Conservation (phyloP, 176 grass and related monocot species). For the Puccinellia tenuiflora region DNA sequence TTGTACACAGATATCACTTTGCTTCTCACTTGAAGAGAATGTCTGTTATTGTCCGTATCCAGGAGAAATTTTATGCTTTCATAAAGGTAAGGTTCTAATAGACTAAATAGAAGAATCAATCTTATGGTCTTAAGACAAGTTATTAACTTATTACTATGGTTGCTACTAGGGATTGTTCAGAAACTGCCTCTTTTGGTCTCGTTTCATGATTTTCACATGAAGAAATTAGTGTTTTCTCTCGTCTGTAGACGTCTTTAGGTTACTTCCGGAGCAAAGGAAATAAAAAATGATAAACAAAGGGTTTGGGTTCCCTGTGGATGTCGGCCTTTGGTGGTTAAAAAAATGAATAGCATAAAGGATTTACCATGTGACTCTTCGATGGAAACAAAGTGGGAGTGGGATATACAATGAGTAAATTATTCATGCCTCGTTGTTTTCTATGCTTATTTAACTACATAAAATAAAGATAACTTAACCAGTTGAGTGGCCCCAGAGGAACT, state of each 20-base stretch:
- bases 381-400: not conserved
- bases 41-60: conserved; percentile 82
- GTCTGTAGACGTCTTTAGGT: not conserved
- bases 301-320: not conserved
- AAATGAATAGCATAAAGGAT: not conserved
- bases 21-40: conserved; percentile 99
- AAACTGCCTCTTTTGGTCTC: not conserved
- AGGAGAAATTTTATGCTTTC: conserved; percentile 89
- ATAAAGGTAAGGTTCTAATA: conserved; percentile 59
- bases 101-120: conserved; percentile 18
- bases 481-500: not conserved
- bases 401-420: not conserved
- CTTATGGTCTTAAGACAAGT: not conserved
- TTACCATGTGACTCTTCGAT: not conserved
- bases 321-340: not conserved
- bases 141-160: not conserved
- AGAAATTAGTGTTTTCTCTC: not conserved
- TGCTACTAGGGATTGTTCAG: conserved; percentile 7
- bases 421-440: not conserved
- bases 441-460: not conserved
- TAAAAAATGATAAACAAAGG: not conserved
- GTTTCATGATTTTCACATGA: not conserved
- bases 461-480: not conserved
- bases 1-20: conserved; percentile 95
- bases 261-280: not conserved